Base-by-base conservation (phyloP, 2,329 filamentous ascomycete species). In the Periconia digitata region DNA sequence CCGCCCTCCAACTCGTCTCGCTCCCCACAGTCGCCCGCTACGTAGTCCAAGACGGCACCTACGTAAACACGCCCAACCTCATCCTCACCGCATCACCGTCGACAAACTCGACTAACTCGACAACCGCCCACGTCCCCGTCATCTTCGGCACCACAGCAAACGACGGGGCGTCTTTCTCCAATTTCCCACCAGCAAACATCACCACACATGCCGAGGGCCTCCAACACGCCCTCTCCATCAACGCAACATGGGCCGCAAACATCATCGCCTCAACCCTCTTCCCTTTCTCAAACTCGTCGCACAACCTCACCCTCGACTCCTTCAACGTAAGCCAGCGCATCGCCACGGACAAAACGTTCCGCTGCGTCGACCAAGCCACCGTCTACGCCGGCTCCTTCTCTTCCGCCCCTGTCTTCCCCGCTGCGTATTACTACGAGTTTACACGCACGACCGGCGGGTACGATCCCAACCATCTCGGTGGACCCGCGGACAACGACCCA, bases 341-440 rank as follows among this genome's bases (percentile, higher is more conserved):
- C 35, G 76, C 79, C 2, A 85, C 82, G 2, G 82, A 85, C 62
- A 79, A 75, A 43, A 76, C 78, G 8, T 85, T 84, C 72, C 78
- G 81, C 47, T 85, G 83, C 62, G 69, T 81, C 43, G 80, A 83
- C 60, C 76, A 84, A 63, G 81, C 81, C 5, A 85, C 82, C 2
- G 78, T 78, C 6, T 79, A 78, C 58, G 72, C 79, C 0, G 80
- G 76, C 2, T 4, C n/a, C 27, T 10, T 15, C 4, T 67, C 77
- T 0, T 65, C 60, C 15, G 75, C 72, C 15, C 66, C 69, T 3
- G 74, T 76, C 0, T 79, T 84, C 58, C 63, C 72, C 22, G 66
- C 71, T 5, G 71, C 81, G 0, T 85, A 80, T 62, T 84, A 78
- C 61, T 85, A 85, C 66, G 79, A 84, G 60, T 80, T 85, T 56